phyloP scores from a whole-genome alignment of 2,329 filamentous ascomycete genomes.

The Pseudonectria foliicola region DNA sequence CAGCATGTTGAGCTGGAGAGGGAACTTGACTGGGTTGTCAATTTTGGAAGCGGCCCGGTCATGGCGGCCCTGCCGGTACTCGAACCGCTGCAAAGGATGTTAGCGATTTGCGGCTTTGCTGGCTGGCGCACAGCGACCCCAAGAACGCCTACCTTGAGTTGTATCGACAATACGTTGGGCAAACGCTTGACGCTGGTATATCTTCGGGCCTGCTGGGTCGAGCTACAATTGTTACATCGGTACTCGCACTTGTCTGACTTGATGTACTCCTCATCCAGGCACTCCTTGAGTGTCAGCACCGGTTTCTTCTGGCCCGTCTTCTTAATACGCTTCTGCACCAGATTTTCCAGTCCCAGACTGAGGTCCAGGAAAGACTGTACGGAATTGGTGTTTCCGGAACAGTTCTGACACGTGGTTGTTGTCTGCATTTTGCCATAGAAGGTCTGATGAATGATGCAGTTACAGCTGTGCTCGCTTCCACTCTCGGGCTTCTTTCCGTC shows the following conservation, averaged over 20 bases:
- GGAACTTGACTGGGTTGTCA: slow-evolving; percentile 78
- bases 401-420: slow-evolving; percentile 85
- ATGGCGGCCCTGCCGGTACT: slow-evolving; percentile 59
- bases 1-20: slow-evolving; percentile 79
- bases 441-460: slow-evolving; percentile 88
- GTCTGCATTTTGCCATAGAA: slow-evolving; percentile 90
- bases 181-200: slow-evolving; percentile 77
- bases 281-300: slow-evolving; percentile 54
- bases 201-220: slow-evolving; percentile 71
- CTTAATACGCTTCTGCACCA: slow-evolving; percentile 58
- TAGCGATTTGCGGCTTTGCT: slow-evolving; percentile 6
- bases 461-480: slow-evolving; percentile 60
- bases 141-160: slow-evolving; percentile 64
- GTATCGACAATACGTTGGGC: slow-evolving; percentile 84
- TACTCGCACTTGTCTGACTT: slow-evolving; percentile 84
- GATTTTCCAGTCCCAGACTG: slow-evolving; percentile 73
- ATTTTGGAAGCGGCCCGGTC: slow-evolving; percentile 77
- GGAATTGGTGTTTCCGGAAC: slow-evolving; percentile 72
- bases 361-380: slow-evolving; percentile 88
- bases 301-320: slow-evolving; percentile 42
- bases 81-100: slow-evolving; percentile 48
- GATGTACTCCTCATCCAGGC: slow-evolving; percentile 80
- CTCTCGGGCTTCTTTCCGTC: slow-evolving; percentile 57
- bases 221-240: slow-evolving; percentile 73
- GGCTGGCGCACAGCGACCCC: no score